Evolutionary conservation across 305 asterid genomes (phyloP), one percentile per base, ranked within the genome.

Genomic region (Fraxinus paxiana): DNA sequence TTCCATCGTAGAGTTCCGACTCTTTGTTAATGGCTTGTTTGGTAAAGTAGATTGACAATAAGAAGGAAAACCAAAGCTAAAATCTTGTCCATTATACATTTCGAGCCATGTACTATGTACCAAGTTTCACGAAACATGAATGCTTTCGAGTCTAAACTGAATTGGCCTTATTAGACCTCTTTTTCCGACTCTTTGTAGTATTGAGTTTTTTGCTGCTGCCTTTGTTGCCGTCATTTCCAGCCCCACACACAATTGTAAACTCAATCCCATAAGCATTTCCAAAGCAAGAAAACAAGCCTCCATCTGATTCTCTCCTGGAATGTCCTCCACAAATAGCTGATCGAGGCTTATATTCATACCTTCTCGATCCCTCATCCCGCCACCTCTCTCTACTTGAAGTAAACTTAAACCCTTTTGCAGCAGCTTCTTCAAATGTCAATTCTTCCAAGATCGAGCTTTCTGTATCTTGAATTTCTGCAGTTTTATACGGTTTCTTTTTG

Each of bases 381-480:
- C 88, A 84, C 75, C 79, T 88, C 4, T 80, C 87, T 75, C 77
- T 77, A 8, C 51, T 81, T 6, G 87, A 34, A 31, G 76, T 79
- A 12, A 82, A 72, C 77, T 87, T 83, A 54, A 89, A 85, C 73
- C 98, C 98, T 83, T 91, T 92, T 0, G 93, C 89, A 26, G 82
- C 75, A 0, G 92, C 96, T 82, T 94, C 91, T 82, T 91, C 94
- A 0, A 82, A 75, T 9, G 95, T 92, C 84, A 92, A 59, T 6
- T 91, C 97, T 78, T 84, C 95, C 5, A 92, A 76, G 10, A 90
- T 85, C 1, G 93, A 88, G 84, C 92, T 89, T 31, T 89, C 89
- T 2, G 88, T 77, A 0, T 88, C 91, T 9, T 87, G 88, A 0
- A n/a, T 76, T 15, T 73, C 82, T 30, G 24, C 46, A 12, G 54